Percentiles rank a stretch among this genome's conserved stretches.
Conservation (phyloP, 352 stramenopile genomes). For the Thalassiosira mediterranea region DNA sequence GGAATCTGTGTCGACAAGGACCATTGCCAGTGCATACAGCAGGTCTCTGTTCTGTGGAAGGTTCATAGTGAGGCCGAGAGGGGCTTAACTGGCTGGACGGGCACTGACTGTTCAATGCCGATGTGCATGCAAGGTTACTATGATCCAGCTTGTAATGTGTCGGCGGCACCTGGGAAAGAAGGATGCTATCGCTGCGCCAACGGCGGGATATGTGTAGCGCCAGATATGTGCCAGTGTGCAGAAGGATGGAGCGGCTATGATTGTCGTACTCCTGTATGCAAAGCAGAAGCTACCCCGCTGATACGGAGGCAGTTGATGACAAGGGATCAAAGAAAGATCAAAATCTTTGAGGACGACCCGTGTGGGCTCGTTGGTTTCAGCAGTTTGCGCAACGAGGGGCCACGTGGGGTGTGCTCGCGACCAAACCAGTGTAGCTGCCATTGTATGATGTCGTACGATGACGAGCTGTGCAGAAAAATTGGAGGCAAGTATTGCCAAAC, state of each 20-base stretch:
- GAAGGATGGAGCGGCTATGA: slow-evolving; percentile 94
- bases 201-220: slow-evolving; percentile 88
- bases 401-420: slow-evolving; percentile 85
- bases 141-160: slow-evolving; percentile 88
- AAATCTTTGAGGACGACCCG: slow-evolving; percentile 91
- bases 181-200: slow-evolving; percentile 95
- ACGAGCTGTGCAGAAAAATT: slow-evolving; percentile 51
- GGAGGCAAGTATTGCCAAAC: slow-evolving; percentile 42
- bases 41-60: slow-evolving; percentile 87
- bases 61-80: slow-evolving; percentile 83
- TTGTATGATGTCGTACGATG: slow-evolving; percentile 40
- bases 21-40: slow-evolving; percentile 90
- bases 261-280: slow-evolving; percentile 91
- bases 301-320: slow-evolving; percentile 91
- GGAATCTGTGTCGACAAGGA: slow-evolving; percentile 93
- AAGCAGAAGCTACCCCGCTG: slow-evolving; percentile 74
- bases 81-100: slow-evolving; percentile 91
- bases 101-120: slow-evolving; percentile 92
- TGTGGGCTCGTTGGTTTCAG: slow-evolving; percentile 88
- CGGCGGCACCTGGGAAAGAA: slow-evolving; percentile 76
- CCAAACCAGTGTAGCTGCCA: slow-evolving; percentile 65
- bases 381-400: slow-evolving; percentile 82
- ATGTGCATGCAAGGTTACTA: slow-evolving; percentile 95
- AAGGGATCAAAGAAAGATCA: slow-evolving; percentile 91
- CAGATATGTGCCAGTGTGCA: slow-evolving; percentile 89